Percentiles rank a stretch among this genome's conserved stretches.
Conservation (phyloP, 805 yeast species). For the Candida insectalens region DNA sequence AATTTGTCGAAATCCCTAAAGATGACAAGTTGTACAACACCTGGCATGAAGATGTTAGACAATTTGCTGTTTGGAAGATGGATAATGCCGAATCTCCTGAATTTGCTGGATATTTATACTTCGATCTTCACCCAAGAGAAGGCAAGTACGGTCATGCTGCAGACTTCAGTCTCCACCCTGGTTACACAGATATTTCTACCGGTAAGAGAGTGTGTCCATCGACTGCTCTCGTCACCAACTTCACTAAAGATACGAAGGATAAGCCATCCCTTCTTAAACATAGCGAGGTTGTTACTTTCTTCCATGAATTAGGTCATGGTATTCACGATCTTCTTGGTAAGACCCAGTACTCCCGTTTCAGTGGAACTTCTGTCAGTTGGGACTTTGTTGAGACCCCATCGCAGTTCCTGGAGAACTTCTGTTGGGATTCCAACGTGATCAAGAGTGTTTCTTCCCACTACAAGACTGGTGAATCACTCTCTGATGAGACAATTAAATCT, state of each 20-base stretch:
- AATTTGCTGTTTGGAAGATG: slow-evolving; percentile 60
- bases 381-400: slow-evolving; percentile 92
- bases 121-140: slow-evolving; percentile 77
- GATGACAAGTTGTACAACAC: slow-evolving; percentile 28
- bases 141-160: slow-evolving; percentile 91
- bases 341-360: slow-evolving; percentile 57
- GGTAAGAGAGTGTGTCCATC: slow-evolving; percentile 53
- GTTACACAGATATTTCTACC: slow-evolving; percentile 36
- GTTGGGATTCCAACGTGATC: slow-evolving; percentile 63
- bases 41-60: slow-evolving; percentile 78
- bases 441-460: slow-evolving; percentile 57
- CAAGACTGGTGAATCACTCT: slow-evolving; percentile 41
- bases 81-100: slow-evolving; percentile 39
- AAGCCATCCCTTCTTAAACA: slow-evolving; percentile 74
- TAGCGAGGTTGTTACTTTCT: slow-evolving; percentile 70
- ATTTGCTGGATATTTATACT: slow-evolving; percentile 70
- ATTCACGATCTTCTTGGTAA: slow-evolving; percentile 68
- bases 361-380: slow-evolving; percentile 70
- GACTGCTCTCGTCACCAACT: slow-evolving; percentile 76
- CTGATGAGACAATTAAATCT: slow-evolving; percentile 46
- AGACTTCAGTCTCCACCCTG: slow-evolving; percentile 58
- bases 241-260: slow-evolving; percentile 59
- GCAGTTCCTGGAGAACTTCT: slow-evolving; percentile 82
- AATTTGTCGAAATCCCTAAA: slow-evolving; percentile 44
- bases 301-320: slow-evolving; percentile 89